phyloP scores from a whole-genome alignment of 345 rosid species.

The Populus pruinosa region DNA sequence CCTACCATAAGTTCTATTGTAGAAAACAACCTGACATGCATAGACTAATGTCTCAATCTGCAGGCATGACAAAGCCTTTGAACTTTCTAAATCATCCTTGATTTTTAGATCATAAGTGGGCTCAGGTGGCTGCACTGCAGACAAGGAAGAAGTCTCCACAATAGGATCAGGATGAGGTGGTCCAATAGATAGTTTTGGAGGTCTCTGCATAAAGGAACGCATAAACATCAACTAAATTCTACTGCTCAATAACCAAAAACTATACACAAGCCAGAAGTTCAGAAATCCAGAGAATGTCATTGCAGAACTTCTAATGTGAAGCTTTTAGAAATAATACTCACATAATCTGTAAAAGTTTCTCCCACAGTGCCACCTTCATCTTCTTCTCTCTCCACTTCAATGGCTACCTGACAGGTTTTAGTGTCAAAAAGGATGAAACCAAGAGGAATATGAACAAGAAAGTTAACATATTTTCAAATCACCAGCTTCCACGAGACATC shows the following conservation, averaged over 20 bases:
- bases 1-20: conserved; percentile 20
- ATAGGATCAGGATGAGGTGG: conserved; percentile 97
- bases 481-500: background rate
- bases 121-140: conserved; percentile 96
- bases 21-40: conserved; percentile 80
- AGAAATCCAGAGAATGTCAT: background rate
- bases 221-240: conserved; percentile 8
- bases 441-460: conserved; percentile 6
- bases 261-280: conserved; percentile 8
- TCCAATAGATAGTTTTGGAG: conserved; percentile 84
- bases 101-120: conserved; percentile 76
- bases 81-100: conserved; percentile 66
- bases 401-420: conserved; percentile 66
- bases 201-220: conserved; percentile 52
- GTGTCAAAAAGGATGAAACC: conserved; percentile 4
- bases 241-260: conserved; percentile 1
- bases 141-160: conserved; percentile 91
- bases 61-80: conserved; percentile 84
- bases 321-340: conserved; percentile 40
- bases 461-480: background rate
- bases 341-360: conserved; percentile 95
- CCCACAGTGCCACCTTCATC: conserved; percentile 94
- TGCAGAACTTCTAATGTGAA: background rate
- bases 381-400: conserved; percentile 97
- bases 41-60: conserved; percentile 98